phyloP scores from a whole-genome alignment of 768 basidiomycete species.

The Naganishia vaughanmartiniae region DNA sequence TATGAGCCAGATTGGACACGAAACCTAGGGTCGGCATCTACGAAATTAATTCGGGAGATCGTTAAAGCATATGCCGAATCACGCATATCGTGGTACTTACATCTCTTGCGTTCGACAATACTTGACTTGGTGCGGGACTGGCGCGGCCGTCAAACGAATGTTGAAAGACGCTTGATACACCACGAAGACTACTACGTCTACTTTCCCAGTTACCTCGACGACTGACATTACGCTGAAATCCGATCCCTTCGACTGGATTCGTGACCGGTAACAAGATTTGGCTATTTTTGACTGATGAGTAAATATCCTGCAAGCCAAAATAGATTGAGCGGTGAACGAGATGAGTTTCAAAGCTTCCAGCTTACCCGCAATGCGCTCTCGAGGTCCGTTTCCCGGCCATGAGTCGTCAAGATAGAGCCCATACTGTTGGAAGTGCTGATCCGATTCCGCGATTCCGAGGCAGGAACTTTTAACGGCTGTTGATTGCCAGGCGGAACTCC shows the following conservation, averaged over 20 bases:
- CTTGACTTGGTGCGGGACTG: slow-evolving; percentile 93
- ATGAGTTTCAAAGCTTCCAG: neutral
- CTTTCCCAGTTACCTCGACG: neutral
- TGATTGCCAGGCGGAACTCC: neutral
- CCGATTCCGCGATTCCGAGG: neutral
- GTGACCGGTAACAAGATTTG: slow-evolving; percentile 75
- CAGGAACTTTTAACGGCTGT: neutral
- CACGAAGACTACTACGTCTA: slow-evolving; percentile 1
- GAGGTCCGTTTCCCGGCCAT: slow-evolving; percentile 76
- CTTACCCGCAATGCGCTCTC: slow-evolving; percentile 71
- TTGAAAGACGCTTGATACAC: neutral
- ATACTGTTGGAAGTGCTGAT: slow-evolving; percentile 40
- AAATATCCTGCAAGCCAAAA: slow-evolving; percentile 65
- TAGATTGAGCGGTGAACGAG: no score
- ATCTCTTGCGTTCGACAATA: slow-evolving; percentile 78
- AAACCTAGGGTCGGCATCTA: slow-evolving; percentile 81
- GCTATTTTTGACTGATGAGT: slow-evolving; percentile 81
- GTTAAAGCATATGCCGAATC: slow-evolving; percentile 46
- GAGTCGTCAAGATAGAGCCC: slow-evolving; percentile 37
- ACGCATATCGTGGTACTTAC: slow-evolving; percentile 35
- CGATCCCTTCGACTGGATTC: neutral
- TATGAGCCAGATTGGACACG: slow-evolving; percentile 89
- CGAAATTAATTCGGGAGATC: slow-evolving; percentile 61
- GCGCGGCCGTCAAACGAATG: slow-evolving; percentile 65
- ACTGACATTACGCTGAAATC: neutral